These are phyloP conservation scores for Nicotiana paniculata DNA, from an alignment of 257 asterid genomes.

Conservation along the genomic window DNA sequence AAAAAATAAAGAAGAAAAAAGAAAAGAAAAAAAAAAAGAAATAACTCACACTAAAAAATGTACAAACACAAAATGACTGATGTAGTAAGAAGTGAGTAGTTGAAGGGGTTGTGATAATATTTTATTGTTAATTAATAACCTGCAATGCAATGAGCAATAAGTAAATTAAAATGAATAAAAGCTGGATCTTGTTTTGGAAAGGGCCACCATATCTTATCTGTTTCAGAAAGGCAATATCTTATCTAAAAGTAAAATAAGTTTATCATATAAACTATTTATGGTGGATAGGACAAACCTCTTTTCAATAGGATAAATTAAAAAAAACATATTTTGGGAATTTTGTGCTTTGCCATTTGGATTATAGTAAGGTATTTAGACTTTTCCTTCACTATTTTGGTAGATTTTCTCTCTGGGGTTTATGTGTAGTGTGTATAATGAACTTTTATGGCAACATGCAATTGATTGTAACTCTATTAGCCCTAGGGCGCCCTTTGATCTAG, in stretches of 20 bases:
- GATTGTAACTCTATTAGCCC: no score
- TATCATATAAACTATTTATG: background rate
- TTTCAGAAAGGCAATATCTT: background rate
- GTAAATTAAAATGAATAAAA: background rate
- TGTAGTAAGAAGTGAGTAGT: background rate
- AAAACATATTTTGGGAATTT: background rate
- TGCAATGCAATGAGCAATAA: background rate
- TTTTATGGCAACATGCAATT: no score
- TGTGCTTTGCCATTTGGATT: background rate
- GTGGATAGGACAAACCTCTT: background rate
- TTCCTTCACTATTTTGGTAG: background rate
- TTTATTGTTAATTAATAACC: background rate
- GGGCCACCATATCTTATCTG: constrained; percentile 3
- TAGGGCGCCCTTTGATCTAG: no score
- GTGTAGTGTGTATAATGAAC: no score
- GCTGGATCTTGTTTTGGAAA: background rate
- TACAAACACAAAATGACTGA: background rate
- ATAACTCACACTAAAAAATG: background rate
- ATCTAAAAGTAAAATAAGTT: background rate
- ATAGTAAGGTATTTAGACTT: background rate
- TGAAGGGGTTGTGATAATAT: background rate
- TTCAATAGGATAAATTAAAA: background rate
- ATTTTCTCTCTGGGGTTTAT: no score
- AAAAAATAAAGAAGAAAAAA: no score
- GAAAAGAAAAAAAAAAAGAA: no score